Conservation (phyloP, 164 flowering plant genomes). For the Brasenia schreberi region DNA sequence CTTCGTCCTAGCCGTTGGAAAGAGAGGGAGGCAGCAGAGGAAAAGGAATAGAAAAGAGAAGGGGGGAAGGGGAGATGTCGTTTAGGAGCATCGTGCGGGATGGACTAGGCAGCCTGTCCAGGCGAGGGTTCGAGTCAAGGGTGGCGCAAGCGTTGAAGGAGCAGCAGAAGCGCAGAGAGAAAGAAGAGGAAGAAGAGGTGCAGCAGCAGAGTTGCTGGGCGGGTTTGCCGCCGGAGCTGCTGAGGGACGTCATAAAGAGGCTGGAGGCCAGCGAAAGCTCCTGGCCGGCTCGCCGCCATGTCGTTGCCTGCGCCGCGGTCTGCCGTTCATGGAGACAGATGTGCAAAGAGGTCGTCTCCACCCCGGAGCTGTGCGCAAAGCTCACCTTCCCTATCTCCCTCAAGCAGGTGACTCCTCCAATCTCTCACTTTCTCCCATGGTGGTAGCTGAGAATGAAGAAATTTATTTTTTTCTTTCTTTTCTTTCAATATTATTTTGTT, state of each 20-base stretch:
- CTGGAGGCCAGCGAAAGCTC: constrained; percentile 60
- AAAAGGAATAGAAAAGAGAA: neutral
- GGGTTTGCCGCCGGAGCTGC: constrained; percentile 55
- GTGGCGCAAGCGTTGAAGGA: constrained; percentile 1
- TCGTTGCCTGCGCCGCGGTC: constrained; percentile 58
- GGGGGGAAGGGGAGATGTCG: constrained; percentile 3
- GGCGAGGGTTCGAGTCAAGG: constrained; percentile 7
- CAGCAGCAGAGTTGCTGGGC: constrained; percentile 34
- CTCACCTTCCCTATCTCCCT: constrained; percentile 68
- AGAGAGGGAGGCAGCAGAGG: neutral
- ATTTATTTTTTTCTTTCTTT: neutral
- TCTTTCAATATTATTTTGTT: neutral
- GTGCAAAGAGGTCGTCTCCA: constrained; percentile 46
- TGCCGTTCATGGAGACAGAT: constrained; percentile 70
- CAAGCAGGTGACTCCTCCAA: constrained; percentile 42
- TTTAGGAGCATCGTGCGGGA: constrained; percentile 8
- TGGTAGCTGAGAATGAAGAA: neutral
- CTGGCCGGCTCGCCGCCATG: constrained; percentile 56
- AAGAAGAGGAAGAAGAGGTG: neutral
- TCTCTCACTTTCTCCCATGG: constrained; percentile 1
- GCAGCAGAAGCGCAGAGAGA: neutral
- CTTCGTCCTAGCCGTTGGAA: neutral
- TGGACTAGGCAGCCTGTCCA: constrained; percentile 10
- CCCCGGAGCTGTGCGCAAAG: constrained; percentile 58
- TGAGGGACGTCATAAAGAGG: constrained; percentile 52